These are phyloP conservation scores for Fusarium denticulatum DNA, from an alignment of 2,329 filamentous ascomycete species.

Conservation along the genomic window DNA sequence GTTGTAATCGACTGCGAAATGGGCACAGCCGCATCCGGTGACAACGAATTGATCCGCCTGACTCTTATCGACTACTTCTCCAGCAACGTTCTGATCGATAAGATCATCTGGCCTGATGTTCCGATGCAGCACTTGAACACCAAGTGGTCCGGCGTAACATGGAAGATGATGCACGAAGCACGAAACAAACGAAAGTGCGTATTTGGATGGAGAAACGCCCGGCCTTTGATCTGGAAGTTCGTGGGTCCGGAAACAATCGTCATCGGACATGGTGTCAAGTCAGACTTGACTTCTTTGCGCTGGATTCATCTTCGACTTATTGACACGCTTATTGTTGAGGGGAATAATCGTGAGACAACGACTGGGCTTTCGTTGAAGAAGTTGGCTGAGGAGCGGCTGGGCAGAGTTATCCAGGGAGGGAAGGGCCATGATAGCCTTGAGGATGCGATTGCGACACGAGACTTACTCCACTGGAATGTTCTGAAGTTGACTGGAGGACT, in stretches of 20 bases:
- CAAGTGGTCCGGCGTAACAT: conserved; percentile 59
- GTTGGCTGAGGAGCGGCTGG: background rate
- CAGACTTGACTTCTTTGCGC: conserved; percentile 8
- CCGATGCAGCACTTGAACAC: conserved; percentile 61
- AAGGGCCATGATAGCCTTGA: conserved; percentile 24
- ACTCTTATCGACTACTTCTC: conserved; percentile 62
- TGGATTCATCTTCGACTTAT: conserved; percentile 22
- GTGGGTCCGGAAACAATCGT: conserved; percentile 59
- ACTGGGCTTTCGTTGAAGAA: conserved; percentile 15
- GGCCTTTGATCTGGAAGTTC: conserved; percentile 54
- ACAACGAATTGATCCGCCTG: conserved; percentile 63
- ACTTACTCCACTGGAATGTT: conserved; percentile 23
- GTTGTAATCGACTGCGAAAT: conserved; percentile 67
- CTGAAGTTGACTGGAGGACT: background rate
- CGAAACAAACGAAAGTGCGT: conserved; percentile 48
- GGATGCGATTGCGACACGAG: conserved; percentile 24
- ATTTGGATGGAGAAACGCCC: conserved; percentile 54
- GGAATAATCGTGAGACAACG: background rate
- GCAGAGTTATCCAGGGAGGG: background rate
- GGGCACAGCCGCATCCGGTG: conserved; percentile 56
- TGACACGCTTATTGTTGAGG: conserved; percentile 18
- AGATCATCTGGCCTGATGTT: conserved; percentile 58
- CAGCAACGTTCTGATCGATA: conserved; percentile 58
- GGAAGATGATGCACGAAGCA: conserved; percentile 51
- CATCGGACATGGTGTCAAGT: conserved; percentile 54